Percentiles rank a stretch among this genome's conserved stretches.
phyloP scores from a whole-genome alignment of 2,329 filamentous ascomycete species.

The Ascochyta rabiei region DNA sequence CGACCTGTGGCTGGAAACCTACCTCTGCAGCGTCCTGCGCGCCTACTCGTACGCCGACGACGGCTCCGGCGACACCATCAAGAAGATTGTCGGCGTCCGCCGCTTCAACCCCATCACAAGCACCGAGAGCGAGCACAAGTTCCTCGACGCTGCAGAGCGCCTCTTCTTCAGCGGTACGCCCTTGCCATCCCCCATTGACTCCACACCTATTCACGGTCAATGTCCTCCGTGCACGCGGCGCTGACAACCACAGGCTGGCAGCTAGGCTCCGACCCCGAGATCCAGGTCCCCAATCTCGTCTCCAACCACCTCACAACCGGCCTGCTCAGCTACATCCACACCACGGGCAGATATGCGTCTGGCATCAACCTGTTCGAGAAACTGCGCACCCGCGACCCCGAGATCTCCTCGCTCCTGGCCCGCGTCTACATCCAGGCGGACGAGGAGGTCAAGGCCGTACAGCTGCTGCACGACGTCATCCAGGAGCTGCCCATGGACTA shows the following conservation, averaged over 20 bases:
- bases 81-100: constrained; percentile 95
- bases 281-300: constrained; percentile 95
- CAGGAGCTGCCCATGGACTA: constrained; percentile 97
- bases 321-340: constrained; percentile 91
- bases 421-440: constrained; percentile 93
- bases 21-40: constrained; percentile 90
- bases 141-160: constrained; percentile 90
- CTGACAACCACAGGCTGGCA: constrained; percentile 71
- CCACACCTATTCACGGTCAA: too few species aligned
- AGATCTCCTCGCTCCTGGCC: constrained; percentile 90
- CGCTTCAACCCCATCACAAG: constrained; percentile 97
- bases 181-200: too few species aligned
- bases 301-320: constrained; percentile 96
- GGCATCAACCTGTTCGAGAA: constrained; percentile 99
- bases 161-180: constrained; percentile 84
- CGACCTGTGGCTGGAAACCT: constrained; percentile 95
- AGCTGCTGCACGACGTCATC: constrained; percentile 83
- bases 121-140: constrained; percentile 97
- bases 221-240: too few species aligned
- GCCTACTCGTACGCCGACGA: constrained; percentile 98
- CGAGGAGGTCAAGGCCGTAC: constrained; percentile 94
- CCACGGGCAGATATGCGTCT: constrained; percentile 90
- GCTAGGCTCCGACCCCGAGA: constrained; percentile 92
- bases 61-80: constrained; percentile 90
- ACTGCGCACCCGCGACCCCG: constrained; percentile 84